phyloP scores from a whole-genome alignment of 768 basidiomycete genomes.

The Sutorius australiensis region DNA sequence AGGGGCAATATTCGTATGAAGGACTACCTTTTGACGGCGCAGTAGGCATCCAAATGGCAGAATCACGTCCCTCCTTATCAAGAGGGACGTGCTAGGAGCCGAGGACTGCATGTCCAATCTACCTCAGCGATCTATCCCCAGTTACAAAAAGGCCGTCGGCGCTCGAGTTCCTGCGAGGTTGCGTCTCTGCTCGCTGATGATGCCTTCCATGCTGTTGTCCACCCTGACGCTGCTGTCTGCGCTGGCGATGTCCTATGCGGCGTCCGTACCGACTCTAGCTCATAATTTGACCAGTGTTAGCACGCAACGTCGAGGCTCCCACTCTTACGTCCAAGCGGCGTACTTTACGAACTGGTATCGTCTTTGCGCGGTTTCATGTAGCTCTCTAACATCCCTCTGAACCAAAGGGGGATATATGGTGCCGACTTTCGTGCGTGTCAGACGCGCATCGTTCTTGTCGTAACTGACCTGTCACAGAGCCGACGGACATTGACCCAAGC shows the following conservation, averaged over 20 bases:
- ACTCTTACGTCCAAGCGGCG: constrained; percentile 30
- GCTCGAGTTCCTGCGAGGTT: not conserved
- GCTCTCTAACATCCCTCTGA: not conserved
- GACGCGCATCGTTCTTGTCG: not conserved
- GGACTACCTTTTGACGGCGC: not conserved
- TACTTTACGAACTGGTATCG: constrained; percentile 37
- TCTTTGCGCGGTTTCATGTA: not conserved
- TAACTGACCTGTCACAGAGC: constrained; percentile 41
- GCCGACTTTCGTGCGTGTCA: constrained; percentile 55
- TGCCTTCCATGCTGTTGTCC: not conserved
- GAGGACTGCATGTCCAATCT: constrained; percentile 9
- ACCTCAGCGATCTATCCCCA: constrained; percentile 4
- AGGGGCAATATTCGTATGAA: constrained; percentile 6
- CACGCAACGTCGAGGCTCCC: constrained; percentile 11
- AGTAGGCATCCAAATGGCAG: constrained; percentile 9
- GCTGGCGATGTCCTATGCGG: constrained; percentile 11
- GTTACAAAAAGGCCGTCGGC: constrained; percentile 15
- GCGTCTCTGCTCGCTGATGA: not conserved
- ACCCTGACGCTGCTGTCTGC: constrained; percentile 6
- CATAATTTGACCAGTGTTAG: not conserved
- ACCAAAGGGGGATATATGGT: constrained; percentile 52
- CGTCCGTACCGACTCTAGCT: constrained; percentile 6
- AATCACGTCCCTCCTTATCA: constrained; percentile 15
- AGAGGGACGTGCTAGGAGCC: constrained; percentile 9
- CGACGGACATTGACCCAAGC: constrained; percentile 54